Conservation (phyloP, 495 filamentous ascomycete genomes). For the Lasiosphaeria ovina region DNA sequence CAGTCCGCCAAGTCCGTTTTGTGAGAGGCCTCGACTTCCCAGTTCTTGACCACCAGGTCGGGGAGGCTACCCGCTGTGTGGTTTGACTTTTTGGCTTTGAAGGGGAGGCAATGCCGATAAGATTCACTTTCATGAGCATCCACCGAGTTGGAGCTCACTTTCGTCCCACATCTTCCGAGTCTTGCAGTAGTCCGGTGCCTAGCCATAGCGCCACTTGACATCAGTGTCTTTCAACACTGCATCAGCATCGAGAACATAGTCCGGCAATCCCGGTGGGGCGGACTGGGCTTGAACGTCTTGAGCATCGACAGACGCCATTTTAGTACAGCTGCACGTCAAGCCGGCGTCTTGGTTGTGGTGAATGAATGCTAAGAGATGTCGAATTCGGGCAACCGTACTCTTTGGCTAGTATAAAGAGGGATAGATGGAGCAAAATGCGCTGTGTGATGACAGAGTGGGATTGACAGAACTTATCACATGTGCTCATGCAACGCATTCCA, state of each 20-base stretch:
- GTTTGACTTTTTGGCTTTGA: constrained; percentile 51
- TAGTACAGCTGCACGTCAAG: neutral
- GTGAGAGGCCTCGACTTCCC: constrained; percentile 69
- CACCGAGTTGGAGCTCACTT: constrained; percentile 39
- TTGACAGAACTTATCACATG: neutral
- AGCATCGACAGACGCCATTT: constrained; percentile 5
- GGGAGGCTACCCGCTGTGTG: constrained; percentile 57
- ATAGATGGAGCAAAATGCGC: no score
- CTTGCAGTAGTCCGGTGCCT: constrained; percentile 58
- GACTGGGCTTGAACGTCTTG: constrained; percentile 1
- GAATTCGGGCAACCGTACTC: no score
- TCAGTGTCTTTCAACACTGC: constrained; percentile 54
- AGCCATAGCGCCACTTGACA: constrained; percentile 58
- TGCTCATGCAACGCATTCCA: neutral
- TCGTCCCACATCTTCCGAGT: constrained; percentile 51
- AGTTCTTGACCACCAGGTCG: constrained; percentile 66
- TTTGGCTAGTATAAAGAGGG: no score
- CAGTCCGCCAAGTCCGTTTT: constrained; percentile 59
- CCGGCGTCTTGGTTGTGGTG: no score
- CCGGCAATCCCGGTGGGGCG: constrained; percentile 36
- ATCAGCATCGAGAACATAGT: constrained; percentile 60
- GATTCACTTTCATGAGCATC: neutral
- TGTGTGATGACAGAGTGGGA: no score
- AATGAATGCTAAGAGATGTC: no score
- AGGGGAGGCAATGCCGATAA: neutral